These are phyloP conservation scores for Prunus salicina DNA, from an alignment of 306 rosid species.

Conservation along the genomic window DNA sequence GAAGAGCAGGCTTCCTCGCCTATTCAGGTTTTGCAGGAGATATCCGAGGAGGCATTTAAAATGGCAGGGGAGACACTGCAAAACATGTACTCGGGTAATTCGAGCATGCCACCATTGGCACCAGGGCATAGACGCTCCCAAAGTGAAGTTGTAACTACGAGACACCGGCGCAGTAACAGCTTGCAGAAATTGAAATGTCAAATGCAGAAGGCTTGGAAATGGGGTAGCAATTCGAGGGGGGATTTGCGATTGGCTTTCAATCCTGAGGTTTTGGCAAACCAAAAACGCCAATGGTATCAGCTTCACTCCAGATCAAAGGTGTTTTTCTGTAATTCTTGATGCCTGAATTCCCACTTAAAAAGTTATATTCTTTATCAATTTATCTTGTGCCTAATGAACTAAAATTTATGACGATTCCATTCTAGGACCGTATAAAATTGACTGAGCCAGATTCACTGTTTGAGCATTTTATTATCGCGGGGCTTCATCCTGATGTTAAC, in stretches of 20 bases:
- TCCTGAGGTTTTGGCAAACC: slow-evolving; percentile 89
- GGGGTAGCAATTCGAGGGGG: slow-evolving; percentile 49
- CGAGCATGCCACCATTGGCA: slow-evolving; percentile 36
- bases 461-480: slow-evolving; percentile 88
- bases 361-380: not conserved
- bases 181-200: slow-evolving; percentile 62
- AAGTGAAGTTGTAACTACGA: slow-evolving; percentile 50
- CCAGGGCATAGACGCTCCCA: slow-evolving; percentile 56
- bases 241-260: slow-evolving; percentile 44
- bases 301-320: slow-evolving; percentile 83
- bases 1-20: slow-evolving; percentile 54
- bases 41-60: slow-evolving; percentile 62
- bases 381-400: slow-evolving; percentile 23
- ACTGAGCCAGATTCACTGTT: slow-evolving; percentile 81
- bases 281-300: slow-evolving; percentile 97
- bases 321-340: slow-evolving; percentile 19
- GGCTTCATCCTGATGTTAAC: slow-evolving; percentile 86
- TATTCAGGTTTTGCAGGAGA: slow-evolving; percentile 49
- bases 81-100: slow-evolving; percentile 37
- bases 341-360: too few relatives aligned
- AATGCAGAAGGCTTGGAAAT: slow-evolving; percentile 67
- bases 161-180: slow-evolving; percentile 48
- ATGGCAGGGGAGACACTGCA: slow-evolving; percentile 64
- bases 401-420: slow-evolving; percentile 31
- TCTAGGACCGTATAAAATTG: slow-evolving; percentile 60